phyloP scores from a whole-genome alignment of 2,329 filamentous ascomycete genomes.

The Sarocladium brachiariae region DNA sequence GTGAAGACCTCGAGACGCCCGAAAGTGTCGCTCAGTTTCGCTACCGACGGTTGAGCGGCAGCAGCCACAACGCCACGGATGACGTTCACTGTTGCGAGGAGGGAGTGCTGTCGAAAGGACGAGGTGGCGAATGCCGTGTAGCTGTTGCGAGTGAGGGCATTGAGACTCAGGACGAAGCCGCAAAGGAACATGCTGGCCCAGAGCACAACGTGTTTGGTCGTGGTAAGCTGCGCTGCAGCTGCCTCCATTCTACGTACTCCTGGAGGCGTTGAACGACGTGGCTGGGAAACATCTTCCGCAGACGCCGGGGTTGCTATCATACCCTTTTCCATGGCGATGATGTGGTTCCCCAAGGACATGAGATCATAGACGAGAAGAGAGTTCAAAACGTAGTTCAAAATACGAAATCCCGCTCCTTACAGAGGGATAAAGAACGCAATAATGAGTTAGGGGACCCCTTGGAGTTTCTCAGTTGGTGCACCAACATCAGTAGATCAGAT shows the following conservation, averaged over 20 bases:
- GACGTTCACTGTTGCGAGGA: slow-evolving; percentile 52
- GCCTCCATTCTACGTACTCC: slow-evolving; percentile 48
- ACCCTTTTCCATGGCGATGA: no score
- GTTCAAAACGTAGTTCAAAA: no score
- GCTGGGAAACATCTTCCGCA: no score
- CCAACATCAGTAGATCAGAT: no score
- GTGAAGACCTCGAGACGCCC: slow-evolving; percentile 53
- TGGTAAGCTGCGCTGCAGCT: slow-evolving; percentile 38
- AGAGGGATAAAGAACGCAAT: no score
- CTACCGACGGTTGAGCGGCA: slow-evolving; percentile 50
- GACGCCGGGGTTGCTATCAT: no score
- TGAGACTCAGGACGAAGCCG: slow-evolving; percentile 53
- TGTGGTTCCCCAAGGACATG: no score
- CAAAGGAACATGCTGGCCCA: slow-evolving; percentile 53
- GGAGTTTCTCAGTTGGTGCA: no score
- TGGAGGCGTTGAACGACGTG: no score
- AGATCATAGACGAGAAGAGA: no score
- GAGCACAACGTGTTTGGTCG: slow-evolving; percentile 40
- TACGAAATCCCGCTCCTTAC: no score
- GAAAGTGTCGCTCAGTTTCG: slow-evolving; percentile 57
- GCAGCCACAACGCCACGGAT: slow-evolving; percentile 53
- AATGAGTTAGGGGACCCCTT: no score
- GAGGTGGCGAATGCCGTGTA: slow-evolving; percentile 51
- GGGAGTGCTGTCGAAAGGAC: slow-evolving; percentile 44
- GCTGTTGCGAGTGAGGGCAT: slow-evolving; percentile 42